phyloP scores from a whole-genome alignment of 495 filamentous ascomycete species.

The Hypomontagnella submonticulosa region DNA sequence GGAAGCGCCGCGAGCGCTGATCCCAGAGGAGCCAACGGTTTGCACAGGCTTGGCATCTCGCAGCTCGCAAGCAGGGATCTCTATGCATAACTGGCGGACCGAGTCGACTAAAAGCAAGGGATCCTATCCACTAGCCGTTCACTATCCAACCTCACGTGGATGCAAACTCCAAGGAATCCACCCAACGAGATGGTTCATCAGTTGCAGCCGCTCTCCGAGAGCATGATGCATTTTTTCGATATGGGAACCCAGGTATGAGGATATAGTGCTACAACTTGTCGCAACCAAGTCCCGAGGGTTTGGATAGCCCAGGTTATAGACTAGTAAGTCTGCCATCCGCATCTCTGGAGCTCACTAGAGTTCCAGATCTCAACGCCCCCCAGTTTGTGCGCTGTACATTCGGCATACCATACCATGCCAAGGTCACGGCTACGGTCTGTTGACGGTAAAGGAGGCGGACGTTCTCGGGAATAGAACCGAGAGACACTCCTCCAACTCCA shows the following conservation, averaged over 20 bases:
- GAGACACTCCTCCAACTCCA: conserved; percentile 11
- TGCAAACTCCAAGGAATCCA: conserved; percentile 23
- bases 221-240: conserved; percentile 25
- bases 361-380: conserved; percentile 3
- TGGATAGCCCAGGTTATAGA: conserved; percentile 34
- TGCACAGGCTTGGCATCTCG: conserved; percentile 32
- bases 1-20: conserved; percentile 26
- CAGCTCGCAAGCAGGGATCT: conserved; percentile 34
- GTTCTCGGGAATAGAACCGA: conserved; percentile 14
- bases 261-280: conserved; percentile 22
- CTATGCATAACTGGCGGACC: conserved; percentile 30
- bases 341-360: conserved; percentile 8
- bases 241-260: conserved; percentile 17
- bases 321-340: conserved; percentile 18
- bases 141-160: conserved; percentile 27
- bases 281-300: conserved; percentile 28
- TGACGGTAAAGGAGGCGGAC: conserved; percentile 19
- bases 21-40: conserved; percentile 30
- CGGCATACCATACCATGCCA: conserved; percentile 5
- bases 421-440: background rate
- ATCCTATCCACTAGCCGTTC: conserved; percentile 19
- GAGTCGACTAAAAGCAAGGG: conserved; percentile 25
- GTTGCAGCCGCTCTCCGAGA: conserved; percentile 16
- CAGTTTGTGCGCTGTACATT: background rate
- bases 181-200: conserved; percentile 30